phyloP scores from a whole-genome alignment of 305 asterid genomes.

The Fraxinus angustifolia region DNA sequence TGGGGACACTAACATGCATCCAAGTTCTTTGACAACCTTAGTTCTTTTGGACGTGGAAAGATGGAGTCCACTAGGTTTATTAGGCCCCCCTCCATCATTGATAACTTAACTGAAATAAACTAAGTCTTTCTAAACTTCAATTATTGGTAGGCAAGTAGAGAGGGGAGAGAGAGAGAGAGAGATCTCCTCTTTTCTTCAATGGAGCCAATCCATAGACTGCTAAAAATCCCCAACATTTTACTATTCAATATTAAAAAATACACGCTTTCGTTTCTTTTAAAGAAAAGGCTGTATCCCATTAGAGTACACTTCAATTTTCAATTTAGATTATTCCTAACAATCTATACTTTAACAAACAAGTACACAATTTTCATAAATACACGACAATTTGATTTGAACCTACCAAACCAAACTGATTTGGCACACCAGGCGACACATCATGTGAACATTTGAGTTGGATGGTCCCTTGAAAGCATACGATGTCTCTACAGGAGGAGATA shows the following conservation, averaged over 20 bases:
- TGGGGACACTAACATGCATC: constrained; percentile 46
- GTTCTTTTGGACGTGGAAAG: constrained; percentile 51
- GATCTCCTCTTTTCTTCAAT: neutral
- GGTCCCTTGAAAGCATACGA: neutral
- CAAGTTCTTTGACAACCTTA: constrained; percentile 40
- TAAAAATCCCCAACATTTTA: neutral
- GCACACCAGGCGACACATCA: neutral
- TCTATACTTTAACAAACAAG: neutral
- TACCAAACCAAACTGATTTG: neutral
- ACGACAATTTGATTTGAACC: neutral
- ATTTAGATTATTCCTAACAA: neutral
- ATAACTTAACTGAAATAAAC: constrained; percentile 29
- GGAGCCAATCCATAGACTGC: constrained; percentile 7
- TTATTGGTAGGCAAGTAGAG: constrained; percentile 35
- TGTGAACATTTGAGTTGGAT: neutral
- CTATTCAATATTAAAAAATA: neutral
- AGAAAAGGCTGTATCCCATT: constrained; percentile 20
- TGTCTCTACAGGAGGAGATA: neutral
- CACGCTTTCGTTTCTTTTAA: neutral
- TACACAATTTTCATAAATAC: neutral
- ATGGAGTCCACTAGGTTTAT: constrained; percentile 43
- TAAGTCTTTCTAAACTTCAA: constrained; percentile 32
- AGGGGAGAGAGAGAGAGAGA: neutral
- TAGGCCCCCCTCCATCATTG: constrained; percentile 25
- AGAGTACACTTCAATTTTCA: constrained; percentile 5